Base-by-base conservation (phyloP, 1,284 basidiomycete species). In the Irpex lacteus region DNA sequence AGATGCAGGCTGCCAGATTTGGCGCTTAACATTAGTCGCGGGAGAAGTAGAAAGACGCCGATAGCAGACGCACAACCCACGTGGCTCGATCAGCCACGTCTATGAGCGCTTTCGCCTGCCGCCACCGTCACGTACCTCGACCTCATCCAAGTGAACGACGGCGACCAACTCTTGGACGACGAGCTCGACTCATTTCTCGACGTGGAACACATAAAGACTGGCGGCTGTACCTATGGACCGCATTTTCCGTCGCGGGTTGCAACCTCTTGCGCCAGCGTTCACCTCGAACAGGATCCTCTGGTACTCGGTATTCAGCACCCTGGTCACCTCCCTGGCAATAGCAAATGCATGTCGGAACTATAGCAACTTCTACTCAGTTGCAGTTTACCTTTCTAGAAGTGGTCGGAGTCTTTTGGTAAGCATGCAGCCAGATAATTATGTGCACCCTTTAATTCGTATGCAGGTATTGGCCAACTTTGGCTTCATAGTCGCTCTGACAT, bases 381-480 rank as follows among this genome's bases (percentile, higher is more conserved):
- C 93, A 9, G 94, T 98, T 2, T 92, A 91, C 72, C 84, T 99
- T n/a, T 93, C 94, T 4, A 91, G 91, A 75, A 97, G 94, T 74
- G 96, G 92, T 71, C 89, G 93, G 34, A 93, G 92, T 70, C 86
- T 96, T 61, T 81, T 98, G 79, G 96, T 97, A 68, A 69, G 89
- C 78, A 21, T 44, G 26, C 18, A n/a, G 2, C 13, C 18, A 18
- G 50, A 8, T 7, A 6, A 18, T 8, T 52, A 18, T 59, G 36
- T 49, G 18, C 44, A 52, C 32, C 50, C 19, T 21, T 53, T 18
- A 52, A n/a, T 13, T 52, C 19, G n/a, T 52, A 18, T 52, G n/a
- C 3, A 98, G 95, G 86, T 96, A 21, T 81, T 99, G n/a, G 92
- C 92, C 70, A 99, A 99, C 78, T 98, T 98, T 73, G 87, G 87